Conservation (phyloP, 2,329 filamentous ascomycete genomes). For the Thielaviopsis ethacetica region DNA sequence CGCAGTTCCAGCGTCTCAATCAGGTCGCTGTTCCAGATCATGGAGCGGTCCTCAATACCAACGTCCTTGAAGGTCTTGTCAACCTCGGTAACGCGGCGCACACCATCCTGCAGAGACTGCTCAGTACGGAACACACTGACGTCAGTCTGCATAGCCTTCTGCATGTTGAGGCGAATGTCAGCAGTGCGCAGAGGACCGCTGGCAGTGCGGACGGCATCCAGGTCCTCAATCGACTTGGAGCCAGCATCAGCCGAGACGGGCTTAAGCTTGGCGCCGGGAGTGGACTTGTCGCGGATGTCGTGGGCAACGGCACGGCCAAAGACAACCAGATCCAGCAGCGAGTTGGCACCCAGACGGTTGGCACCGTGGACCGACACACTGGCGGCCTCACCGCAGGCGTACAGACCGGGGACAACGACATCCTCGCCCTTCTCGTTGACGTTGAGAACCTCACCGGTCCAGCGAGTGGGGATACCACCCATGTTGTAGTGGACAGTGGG, state of each 20-base stretch:
- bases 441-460: slow-evolving; percentile 90
- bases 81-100: slow-evolving; percentile 70
- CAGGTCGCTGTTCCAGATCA: slow-evolving; percentile 99
- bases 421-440: slow-evolving; percentile 76
- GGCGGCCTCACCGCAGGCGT: slow-evolving; percentile 91
- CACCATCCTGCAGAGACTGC: slow-evolving; percentile 84
- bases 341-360: slow-evolving; percentile 96
- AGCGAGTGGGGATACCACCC: slow-evolving; percentile 96
- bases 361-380: slow-evolving; percentile 97
- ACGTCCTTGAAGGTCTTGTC: slow-evolving; percentile 68
- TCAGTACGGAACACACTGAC: slow-evolving; percentile 95
- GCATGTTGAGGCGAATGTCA: slow-evolving; percentile 82
- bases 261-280: slow-evolving; percentile 64
- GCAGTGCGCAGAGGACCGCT: slow-evolving; percentile 74
- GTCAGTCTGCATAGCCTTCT: slow-evolving; percentile 96
- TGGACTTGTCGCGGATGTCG: slow-evolving; percentile 90
- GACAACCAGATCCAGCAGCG: slow-evolving; percentile 89
- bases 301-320: slow-evolving; percentile 96
- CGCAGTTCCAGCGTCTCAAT: slow-evolving; percentile 91
- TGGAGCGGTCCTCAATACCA: slow-evolving; percentile 93
- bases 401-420: slow-evolving; percentile 85
- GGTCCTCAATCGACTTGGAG: slow-evolving; percentile 67
- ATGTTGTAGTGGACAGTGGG: slow-evolving; percentile 99
- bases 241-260: slow-evolving; percentile 72
- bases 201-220: slow-evolving; percentile 73